A percentile compares a stretch with the other conserved stretches of the same genome.
phyloP scores from a whole-genome alignment of 108 stramenopile species.

The Cyclotella cryptica region DNA sequence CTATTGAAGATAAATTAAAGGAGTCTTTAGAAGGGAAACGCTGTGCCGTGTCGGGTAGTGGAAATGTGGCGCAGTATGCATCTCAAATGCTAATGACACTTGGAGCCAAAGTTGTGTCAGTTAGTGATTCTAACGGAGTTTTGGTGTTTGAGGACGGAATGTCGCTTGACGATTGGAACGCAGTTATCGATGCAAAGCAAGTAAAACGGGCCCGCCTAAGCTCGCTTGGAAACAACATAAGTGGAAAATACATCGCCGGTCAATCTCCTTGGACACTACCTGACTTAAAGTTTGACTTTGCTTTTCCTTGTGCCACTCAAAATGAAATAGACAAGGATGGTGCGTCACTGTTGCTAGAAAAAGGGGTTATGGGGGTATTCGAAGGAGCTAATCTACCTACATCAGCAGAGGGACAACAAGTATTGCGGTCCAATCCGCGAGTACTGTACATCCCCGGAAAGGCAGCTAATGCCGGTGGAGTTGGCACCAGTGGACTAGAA shows the following conservation, averaged over 20 bases:
- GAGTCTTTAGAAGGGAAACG: conserved; percentile 57
- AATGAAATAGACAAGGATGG: conserved; percentile 78
- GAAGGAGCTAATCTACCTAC: conserved; percentile 87
- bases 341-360: conserved; percentile 60
- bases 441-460: conserved; percentile 67
- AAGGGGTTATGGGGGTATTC: conserved; percentile 64
- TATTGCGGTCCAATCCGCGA: conserved; percentile 54
- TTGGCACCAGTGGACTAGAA: conserved; percentile 81
- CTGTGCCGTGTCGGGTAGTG: conserved; percentile 75
- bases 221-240: conserved; percentile 42
- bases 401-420: conserved; percentile 68
- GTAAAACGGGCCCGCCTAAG: conserved; percentile 62
- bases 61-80: conserved; percentile 80
- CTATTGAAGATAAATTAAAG: conserved; percentile 63
- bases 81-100: conserved; percentile 64
- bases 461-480: conserved; percentile 84
- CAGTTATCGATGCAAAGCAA: conserved; percentile 61
- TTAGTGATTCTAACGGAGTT: conserved; percentile 90
- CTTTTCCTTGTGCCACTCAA: conserved; percentile 87
- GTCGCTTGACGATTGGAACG: conserved; percentile 63
- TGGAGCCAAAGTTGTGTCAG: conserved; percentile 83
- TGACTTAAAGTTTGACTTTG: conserved; percentile 59
- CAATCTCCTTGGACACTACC: conserved; percentile 60
- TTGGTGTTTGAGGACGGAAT: conserved; percentile 71
- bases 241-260: conserved; percentile 50